Percentiles rank a stretch among this genome's conserved stretches.
Evolutionary conservation across 495 filamentous ascomycete genomes (phyloP).

Genomic region (Xylaria sp.): DNA sequence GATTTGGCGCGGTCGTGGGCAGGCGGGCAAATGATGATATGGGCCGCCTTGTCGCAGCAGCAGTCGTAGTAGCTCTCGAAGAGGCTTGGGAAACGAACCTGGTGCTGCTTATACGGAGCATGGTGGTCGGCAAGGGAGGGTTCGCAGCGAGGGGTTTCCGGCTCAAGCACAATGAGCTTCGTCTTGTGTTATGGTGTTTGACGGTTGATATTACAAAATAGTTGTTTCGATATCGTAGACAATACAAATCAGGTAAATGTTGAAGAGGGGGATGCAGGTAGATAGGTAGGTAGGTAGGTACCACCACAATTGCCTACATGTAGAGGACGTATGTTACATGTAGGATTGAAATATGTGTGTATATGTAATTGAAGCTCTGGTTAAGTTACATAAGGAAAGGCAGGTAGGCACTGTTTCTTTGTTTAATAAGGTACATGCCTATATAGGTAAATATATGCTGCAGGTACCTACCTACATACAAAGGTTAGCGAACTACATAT

Average conservation of each 20-base stretch:
- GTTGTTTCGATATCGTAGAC: background rate
- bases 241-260: background rate
- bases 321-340: too few species aligned
- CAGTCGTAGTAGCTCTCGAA: slow-evolving; percentile 31
- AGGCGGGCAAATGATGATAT: slow-evolving; percentile 24
- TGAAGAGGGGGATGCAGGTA: too few species aligned
- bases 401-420: background rate
- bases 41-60: slow-evolving; percentile 22
- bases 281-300: too few species aligned
- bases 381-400: too few species aligned
- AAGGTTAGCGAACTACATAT: too few species aligned
- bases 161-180: background rate
- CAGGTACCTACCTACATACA: too few species aligned
- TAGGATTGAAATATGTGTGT: background rate
- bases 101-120: slow-evolving; percentile 33
- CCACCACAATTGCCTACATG: too few species aligned
- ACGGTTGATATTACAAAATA: background rate
- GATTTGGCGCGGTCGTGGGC: slow-evolving; percentile 25
- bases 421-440: too few species aligned
- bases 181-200: background rate
- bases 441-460: background rate
- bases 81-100: slow-evolving; percentile 42
- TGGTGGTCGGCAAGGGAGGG: background rate
- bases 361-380: background rate
- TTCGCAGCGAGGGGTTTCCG: background rate